phyloP scores from a whole-genome alignment of 1,139 yeast species.

The Yamadazyma jaroonii region DNA sequence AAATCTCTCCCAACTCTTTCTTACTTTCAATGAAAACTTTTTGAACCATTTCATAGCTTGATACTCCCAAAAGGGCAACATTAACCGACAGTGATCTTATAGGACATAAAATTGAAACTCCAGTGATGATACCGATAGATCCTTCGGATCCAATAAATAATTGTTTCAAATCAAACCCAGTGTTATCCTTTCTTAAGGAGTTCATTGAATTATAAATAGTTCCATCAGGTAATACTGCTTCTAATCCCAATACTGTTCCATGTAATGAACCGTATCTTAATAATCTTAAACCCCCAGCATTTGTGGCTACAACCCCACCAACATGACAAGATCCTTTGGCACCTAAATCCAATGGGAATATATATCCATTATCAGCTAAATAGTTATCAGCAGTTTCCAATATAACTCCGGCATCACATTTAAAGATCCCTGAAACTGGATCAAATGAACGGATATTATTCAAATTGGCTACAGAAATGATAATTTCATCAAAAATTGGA shows the following conservation, averaged over 20 bases:
- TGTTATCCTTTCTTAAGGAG: conserved; percentile 86
- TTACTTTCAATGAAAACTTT: conserved; percentile 79
- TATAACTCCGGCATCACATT: conserved; percentile 88
- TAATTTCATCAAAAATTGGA: conserved; percentile 90
- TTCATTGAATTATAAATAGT: conserved; percentile 76
- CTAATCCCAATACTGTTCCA: conserved; percentile 88
- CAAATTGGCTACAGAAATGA: conserved; percentile 65
- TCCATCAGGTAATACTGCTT: conserved; percentile 90
- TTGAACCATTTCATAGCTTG: conserved; percentile 78
- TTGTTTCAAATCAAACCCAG: conserved; percentile 92
- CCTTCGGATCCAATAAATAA: conserved; percentile 93
- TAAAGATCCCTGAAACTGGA: conserved; percentile 76
- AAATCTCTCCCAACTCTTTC: conserved; percentile 74
- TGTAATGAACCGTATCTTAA: conserved; percentile 90
- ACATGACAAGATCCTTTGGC: conserved; percentile 97
- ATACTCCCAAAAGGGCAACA: conserved; percentile 85
- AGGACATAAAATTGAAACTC: conserved; percentile 85
- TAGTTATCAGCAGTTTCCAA: conserved; percentile 82
- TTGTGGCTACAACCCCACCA: conserved; percentile 94
- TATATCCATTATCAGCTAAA: conserved; percentile 77
- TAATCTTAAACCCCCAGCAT: conserved; percentile 92
- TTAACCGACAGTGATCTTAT: conserved; percentile 86
- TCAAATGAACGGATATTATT: conserved; percentile 84
- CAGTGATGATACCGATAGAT: conserved; percentile 86
- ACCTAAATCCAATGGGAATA: conserved; percentile 92